Evolutionary conservation across 169 alveolate genomes (phyloP).

Genomic region (Neospora caninum): DNA sequence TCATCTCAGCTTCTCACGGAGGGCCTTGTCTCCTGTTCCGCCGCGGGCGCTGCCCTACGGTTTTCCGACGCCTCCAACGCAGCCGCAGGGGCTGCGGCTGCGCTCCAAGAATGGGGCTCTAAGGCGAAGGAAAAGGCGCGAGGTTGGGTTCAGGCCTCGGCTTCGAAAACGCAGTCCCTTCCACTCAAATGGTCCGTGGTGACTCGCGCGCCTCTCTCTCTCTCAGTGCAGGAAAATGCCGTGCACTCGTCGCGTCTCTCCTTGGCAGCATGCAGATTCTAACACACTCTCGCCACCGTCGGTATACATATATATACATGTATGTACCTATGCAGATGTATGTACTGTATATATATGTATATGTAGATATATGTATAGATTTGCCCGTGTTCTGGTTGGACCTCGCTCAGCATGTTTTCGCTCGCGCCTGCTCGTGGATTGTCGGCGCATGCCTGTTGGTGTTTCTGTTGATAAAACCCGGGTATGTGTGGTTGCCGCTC

Average conservation of each 20-base stretch:
- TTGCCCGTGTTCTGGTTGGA: background rate
- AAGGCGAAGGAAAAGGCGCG: slow-evolving; percentile 1
- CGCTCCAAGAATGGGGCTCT: background rate
- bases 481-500: no score
- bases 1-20: background rate
- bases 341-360: background rate
- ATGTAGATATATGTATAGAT: background rate
- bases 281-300: no score
- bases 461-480: no score
- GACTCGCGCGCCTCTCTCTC: no score
- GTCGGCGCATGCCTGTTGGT: no score
- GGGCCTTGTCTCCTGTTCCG: background rate
- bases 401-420: no score
- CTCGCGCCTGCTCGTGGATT: no score
- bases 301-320: background rate
- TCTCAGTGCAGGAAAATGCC: no score
- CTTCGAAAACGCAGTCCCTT: background rate
- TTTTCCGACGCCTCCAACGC: background rate
- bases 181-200: slow-evolving; percentile 6
- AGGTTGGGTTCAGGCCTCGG: slow-evolving; percentile 14
- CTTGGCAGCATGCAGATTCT: no score
- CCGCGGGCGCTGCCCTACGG: background rate
- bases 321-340: background rate
- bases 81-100: background rate
- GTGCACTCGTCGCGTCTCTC: no score